Evolutionary conservation across 495 filamentous ascomycete genomes (phyloP).

Genomic region (Aeminium ludgeri): DNA sequence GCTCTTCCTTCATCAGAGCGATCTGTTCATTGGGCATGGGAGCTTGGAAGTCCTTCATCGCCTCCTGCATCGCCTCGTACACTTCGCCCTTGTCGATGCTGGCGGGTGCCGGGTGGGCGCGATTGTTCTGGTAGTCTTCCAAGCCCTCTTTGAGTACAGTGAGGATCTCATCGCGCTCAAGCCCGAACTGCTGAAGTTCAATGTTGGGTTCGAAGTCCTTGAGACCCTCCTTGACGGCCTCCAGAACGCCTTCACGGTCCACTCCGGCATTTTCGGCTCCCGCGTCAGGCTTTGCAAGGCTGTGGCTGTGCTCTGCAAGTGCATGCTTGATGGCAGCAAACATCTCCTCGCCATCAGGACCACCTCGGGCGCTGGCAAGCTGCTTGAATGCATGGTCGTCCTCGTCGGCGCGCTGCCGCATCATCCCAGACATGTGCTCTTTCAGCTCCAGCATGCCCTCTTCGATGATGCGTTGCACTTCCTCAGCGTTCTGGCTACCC

Average conservation of each 20-base stretch:
- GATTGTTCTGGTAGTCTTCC: constrained; percentile 48
- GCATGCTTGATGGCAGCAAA: constrained; percentile 66
- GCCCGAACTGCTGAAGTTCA: constrained; percentile 69
- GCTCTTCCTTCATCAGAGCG: constrained; percentile 57
- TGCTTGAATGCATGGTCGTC: constrained; percentile 15
- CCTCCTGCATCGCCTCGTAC: constrained; percentile 63
- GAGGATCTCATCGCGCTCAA: constrained; percentile 77
- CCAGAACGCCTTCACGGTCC: constrained; percentile 63
- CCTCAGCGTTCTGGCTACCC: constrained; percentile 37
- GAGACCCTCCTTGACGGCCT: constrained; percentile 73
- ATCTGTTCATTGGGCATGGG: constrained; percentile 46
- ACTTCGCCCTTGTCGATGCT: constrained; percentile 59
- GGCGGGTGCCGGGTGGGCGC: constrained; percentile 25
- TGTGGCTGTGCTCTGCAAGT: constrained; percentile 40
- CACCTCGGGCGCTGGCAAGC: constrained; percentile 23
- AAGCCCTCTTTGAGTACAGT: constrained; percentile 71
- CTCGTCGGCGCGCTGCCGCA: constrained; percentile 52
- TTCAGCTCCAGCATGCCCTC: constrained; percentile 64
- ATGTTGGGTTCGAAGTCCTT: constrained; percentile 87
- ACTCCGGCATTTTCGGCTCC: constrained; percentile 24
- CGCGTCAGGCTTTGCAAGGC: constrained; percentile 6
- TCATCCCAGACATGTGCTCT: constrained; percentile 55
- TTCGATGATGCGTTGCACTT: constrained; percentile 62
- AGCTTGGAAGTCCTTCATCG: constrained; percentile 57
- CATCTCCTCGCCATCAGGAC: constrained; percentile 59